Evolutionary conservation across 1,139 yeast species (phyloP).

Genomic region (Hyphopichia wangnamkhiaoensis): DNA sequence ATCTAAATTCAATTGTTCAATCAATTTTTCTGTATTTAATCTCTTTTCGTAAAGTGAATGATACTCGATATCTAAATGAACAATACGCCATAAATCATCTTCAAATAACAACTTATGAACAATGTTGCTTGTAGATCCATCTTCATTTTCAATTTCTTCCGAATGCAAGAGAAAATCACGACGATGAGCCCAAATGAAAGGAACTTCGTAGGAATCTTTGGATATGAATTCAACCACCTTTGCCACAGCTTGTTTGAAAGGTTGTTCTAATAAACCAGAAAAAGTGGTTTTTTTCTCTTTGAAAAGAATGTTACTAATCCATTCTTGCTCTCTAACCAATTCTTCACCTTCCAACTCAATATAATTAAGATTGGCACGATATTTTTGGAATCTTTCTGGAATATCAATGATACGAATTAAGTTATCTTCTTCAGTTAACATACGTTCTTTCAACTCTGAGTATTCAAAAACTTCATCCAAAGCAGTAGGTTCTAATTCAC

Average conservation of each 20-base stretch:
- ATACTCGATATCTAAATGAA: constrained; percentile 82
- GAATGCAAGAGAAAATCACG: constrained; percentile 78
- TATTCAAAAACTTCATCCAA: constrained; percentile 93
- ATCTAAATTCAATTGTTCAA: constrained; percentile 52
- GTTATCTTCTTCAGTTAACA: constrained; percentile 93
- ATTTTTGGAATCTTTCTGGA: constrained; percentile 88
- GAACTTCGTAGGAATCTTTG: constrained; percentile 83
- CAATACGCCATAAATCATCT: constrained; percentile 91
- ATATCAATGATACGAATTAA: constrained; percentile 80
- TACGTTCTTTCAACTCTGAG: constrained; percentile 83
- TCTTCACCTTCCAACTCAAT: constrained; percentile 72
- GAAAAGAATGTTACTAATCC: constrained; percentile 67
- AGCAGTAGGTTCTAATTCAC: constrained; percentile 58
- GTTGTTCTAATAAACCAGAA: constrained; percentile 48
- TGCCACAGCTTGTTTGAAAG: constrained; percentile 70
- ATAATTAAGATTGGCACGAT: constrained; percentile 63
- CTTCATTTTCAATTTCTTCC: constrained; percentile 52
- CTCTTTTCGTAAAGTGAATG: constrained; percentile 84
- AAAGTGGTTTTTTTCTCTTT: constrained; percentile 48
- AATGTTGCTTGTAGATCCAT: constrained; percentile 38
- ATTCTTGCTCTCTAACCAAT: constrained; percentile 67
- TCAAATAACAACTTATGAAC: constrained; percentile 64
- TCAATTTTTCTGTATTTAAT: constrained; percentile 59
- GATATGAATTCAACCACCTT: constrained; percentile 78
- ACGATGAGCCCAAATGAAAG: constrained; percentile 95